Conservation (phyloP, 2,329 filamentous ascomycete species). For the Pezicula rhizophila region DNA sequence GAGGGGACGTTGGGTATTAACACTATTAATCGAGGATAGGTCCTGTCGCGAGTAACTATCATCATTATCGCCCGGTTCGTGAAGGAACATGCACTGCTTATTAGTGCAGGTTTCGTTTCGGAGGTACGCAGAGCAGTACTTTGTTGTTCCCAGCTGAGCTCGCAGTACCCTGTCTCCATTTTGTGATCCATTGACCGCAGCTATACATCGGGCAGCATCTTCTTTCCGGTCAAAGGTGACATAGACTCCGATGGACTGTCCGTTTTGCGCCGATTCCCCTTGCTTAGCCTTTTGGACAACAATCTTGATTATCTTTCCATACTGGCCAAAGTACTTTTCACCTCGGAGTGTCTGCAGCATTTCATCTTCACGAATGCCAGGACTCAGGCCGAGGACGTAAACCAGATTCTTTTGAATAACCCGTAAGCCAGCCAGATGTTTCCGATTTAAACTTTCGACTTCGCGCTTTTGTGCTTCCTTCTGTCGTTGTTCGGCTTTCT, state of each 20-base stretch:
- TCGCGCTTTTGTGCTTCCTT: constrained; percentile 96
- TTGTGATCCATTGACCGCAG: constrained; percentile 83
- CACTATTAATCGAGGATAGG: constrained; percentile 88
- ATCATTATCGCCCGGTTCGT: constrained; percentile 96
- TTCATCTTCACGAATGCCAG: constrained; percentile 86
- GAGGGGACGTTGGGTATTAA: constrained; percentile 68
- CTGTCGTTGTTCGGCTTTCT: constrained; percentile 76
- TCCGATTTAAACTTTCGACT: constrained; percentile 89
- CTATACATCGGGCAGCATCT: constrained; percentile 84
- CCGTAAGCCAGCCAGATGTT: constrained; percentile 89
- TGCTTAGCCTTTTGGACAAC: constrained; percentile 86
- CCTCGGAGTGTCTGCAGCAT: constrained; percentile 85
- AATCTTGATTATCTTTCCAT: constrained; percentile 97
- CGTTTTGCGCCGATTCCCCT: constrained; percentile 55
- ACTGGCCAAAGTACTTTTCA: constrained; percentile 93
- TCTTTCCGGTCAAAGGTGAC: constrained; percentile 94
- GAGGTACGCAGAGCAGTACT: constrained; percentile 96
- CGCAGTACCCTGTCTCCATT: constrained; percentile 84
- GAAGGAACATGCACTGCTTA: constrained; percentile 94
- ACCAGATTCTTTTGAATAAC: constrained; percentile 98
- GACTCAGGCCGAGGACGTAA: constrained; percentile 91
- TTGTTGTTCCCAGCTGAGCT: constrained; percentile 81
- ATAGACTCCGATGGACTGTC: constrained; percentile 83
- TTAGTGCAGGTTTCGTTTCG: constrained; percentile 93
- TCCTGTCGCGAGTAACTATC: constrained; percentile 95